Evolutionary conservation across 257 asterid genomes (phyloP).

Genomic region (Echium plantagineum): DNA sequence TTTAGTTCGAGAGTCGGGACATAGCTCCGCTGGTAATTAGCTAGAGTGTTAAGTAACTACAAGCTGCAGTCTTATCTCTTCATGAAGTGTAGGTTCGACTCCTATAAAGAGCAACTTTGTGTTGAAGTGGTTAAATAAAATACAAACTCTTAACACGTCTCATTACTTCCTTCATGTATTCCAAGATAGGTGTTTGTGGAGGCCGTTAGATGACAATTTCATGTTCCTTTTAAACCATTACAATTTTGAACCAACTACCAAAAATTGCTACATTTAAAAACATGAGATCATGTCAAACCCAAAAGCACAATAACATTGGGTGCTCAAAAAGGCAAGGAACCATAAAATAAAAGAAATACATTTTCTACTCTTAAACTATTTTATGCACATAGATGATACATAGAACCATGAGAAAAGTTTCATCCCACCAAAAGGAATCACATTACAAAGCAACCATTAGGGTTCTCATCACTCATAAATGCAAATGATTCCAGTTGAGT

Average conservation of each 20-base stretch:
- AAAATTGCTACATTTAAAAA: not conserved
- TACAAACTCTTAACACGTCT: too few relatives aligned
- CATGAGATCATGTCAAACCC: not conserved
- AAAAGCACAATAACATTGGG: not conserved
- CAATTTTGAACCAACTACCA: not conserved
- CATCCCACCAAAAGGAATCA: slow-evolving; percentile 10
- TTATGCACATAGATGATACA: not conserved
- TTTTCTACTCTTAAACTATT: not conserved
- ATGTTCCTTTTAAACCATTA: too few relatives aligned
- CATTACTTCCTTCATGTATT: too few relatives aligned
- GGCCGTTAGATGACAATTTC: too few relatives aligned
- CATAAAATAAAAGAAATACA: not conserved
- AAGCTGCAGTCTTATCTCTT: too few relatives aligned
- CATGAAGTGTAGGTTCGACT: too few relatives aligned
- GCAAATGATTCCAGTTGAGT: slow-evolving; percentile 53
- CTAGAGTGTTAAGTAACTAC: too few relatives aligned
- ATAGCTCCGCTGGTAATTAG: too few relatives aligned
- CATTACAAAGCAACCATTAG: slow-evolving; percentile 57
- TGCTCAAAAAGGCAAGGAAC: not conserved
- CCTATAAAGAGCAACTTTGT: too few relatives aligned
- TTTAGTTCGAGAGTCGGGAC: too few relatives aligned
- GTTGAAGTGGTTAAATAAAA: too few relatives aligned
- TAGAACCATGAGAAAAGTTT: not conserved
- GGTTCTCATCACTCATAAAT: slow-evolving; percentile 72
- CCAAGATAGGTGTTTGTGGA: too few relatives aligned